Percentiles rank a stretch among this genome's conserved stretches.
These are phyloP conservation scores for Fusarium denticulatum DNA, from an alignment of 2,329 filamentous ascomycete species.

Conservation along the genomic window DNA sequence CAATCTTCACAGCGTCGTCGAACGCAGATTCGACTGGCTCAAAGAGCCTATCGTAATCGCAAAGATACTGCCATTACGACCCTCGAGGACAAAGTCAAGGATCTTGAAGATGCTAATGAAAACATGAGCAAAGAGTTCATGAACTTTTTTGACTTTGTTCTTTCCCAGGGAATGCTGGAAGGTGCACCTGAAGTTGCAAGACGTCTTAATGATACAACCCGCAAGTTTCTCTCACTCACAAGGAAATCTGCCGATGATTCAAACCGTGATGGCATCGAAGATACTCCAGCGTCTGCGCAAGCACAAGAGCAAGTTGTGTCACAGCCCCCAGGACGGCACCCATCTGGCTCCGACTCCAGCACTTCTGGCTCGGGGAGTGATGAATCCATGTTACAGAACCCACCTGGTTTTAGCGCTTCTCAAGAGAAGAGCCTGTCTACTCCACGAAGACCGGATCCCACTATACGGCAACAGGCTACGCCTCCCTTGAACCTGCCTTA, in stretches of 20 bases:
- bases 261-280: slow-evolving; percentile 7
- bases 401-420: background rate
- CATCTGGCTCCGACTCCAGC: slow-evolving; percentile 1
- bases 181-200: slow-evolving; percentile 65
- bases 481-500: slow-evolving; percentile 47
- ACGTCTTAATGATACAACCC: slow-evolving; percentile 65
- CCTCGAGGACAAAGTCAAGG: slow-evolving; percentile 75
- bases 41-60: slow-evolving; percentile 83
- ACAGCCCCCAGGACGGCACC: background rate
- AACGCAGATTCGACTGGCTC: slow-evolving; percentile 87
- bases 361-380: slow-evolving; percentile 16
- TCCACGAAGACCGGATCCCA: slow-evolving; percentile 15
- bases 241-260: slow-evolving; percentile 55
- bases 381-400: background rate
- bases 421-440: slow-evolving; percentile 10
- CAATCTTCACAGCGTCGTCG: slow-evolving; percentile 70
- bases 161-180: slow-evolving; percentile 66
- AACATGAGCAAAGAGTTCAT: slow-evolving; percentile 79
- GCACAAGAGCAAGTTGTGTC: background rate
- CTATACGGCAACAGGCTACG: slow-evolving; percentile 28
- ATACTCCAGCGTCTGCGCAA: background rate
- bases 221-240: slow-evolving; percentile 66
- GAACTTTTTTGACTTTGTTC: slow-evolving; percentile 70
- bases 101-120: slow-evolving; percentile 74
- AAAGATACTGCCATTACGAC: slow-evolving; percentile 84